Percentiles rank a stretch among this genome's conserved stretches.
These are phyloP conservation scores for Phaeosphaeriaceae sp. DNA, from an alignment of 2,329 filamentous ascomycete species.

Conservation along the genomic window DNA sequence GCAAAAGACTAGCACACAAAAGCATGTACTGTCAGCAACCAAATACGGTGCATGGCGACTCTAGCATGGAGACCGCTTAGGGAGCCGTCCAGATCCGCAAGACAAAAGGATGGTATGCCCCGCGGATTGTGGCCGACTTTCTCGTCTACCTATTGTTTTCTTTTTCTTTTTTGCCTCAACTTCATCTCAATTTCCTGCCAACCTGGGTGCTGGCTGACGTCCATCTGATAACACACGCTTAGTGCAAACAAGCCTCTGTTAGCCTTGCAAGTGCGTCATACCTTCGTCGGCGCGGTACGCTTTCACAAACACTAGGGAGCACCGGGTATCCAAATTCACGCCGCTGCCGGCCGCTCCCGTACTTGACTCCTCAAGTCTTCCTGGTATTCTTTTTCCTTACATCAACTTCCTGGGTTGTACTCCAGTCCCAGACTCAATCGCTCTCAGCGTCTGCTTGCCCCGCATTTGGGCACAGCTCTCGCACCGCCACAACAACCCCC, in stretches of 20 bases:
- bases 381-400: neutral
- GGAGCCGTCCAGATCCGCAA: too few species aligned
- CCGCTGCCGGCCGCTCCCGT: neutral
- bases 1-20: too few species aligned
- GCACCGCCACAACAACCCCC: too few species aligned
- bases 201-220: neutral
- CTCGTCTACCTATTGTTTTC: too few species aligned
- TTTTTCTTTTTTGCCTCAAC: neutral
- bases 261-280: neutral
- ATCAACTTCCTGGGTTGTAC: neutral
- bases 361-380: too few species aligned
- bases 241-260: neutral
- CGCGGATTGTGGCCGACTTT: neutral
- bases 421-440: neutral
- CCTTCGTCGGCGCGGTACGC: neutral
- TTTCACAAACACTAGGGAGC: neutral
- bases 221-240: neutral
- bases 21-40: neutral
- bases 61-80: too few species aligned
- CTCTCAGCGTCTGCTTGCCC: slow-evolving; percentile 31
- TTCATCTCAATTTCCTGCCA: neutral
- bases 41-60: neutral
- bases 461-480: slow-evolving; percentile 36
- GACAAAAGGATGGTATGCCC: neutral
- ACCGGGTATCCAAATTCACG: neutral